Conservation (phyloP, 371 early-diverging fungal genomes). For the Blakeslea trispora region DNA sequence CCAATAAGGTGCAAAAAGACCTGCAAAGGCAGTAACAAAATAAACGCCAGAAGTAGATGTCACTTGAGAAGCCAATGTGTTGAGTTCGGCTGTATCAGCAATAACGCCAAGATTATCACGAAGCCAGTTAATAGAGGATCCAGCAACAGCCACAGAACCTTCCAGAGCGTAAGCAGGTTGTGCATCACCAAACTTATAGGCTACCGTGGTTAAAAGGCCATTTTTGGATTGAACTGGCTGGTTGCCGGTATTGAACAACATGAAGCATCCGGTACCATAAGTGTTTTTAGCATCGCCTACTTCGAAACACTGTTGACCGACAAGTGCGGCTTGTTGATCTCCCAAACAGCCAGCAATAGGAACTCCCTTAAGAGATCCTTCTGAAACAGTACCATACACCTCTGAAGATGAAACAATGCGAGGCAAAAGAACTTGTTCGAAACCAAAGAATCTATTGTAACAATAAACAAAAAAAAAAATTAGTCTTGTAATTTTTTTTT, state of each 20-base stretch:
- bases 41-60: conserved; percentile 85
- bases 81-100: conserved; percentile 68
- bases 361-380: conserved; percentile 63
- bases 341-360: conserved; percentile 88
- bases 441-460: conserved; percentile 35
- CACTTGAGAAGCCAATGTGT: conserved; percentile 43
- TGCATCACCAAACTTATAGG: conserved; percentile 83
- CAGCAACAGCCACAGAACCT: conserved; percentile 95
- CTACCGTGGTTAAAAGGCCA: conserved; percentile 93
- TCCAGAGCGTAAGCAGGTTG: conserved; percentile 87
- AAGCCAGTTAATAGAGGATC: conserved; percentile 92
- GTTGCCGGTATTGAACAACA: conserved; percentile 92
- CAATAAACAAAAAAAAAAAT: conserved; percentile 2
- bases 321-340: conserved; percentile 96
- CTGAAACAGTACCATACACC: conserved; percentile 68
- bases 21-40: conserved; percentile 95
- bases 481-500: too few species aligned
- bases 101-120: conserved; percentile 87
- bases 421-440: conserved; percentile 60
- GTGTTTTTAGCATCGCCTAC: conserved; percentile 85
- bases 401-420: conserved; percentile 83
- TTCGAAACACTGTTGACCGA: conserved; percentile 90
- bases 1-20: conserved; percentile 97
- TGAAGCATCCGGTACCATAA: conserved; percentile 95
- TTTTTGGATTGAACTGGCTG: conserved; percentile 77